Base-by-base conservation (phyloP, 2,329 filamentous ascomycete genomes). In the Fusarium agapanthi region DNA sequence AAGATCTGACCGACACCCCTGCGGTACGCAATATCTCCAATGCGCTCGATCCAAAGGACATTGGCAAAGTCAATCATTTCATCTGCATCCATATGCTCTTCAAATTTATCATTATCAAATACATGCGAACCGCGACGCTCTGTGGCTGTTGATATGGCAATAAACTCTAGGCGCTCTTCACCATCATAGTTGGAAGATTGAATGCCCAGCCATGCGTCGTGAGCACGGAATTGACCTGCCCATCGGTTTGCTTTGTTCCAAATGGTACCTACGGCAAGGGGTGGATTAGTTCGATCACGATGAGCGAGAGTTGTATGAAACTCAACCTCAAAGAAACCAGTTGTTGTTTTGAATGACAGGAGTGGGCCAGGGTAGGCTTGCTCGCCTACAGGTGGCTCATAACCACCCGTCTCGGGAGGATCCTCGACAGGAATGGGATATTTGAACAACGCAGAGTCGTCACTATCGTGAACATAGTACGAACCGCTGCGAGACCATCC, bases 181-280 rank as follows among this genome's bases (percentile, higher is more conserved):
- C 83, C 83, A 12, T 83, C 83, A 61, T 85, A 83, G 74, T 85
- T 86, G 66, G 83, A 84, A n/a, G 82, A 81, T 72, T 85, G 83
- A 10, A 85, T 74, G 14, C 84, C 84, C 41, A 86, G 73, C 84
- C 84, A 86, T 38, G 80, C 80, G 57, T 85, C 84, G 69, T 86
- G 84, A n/a, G 83, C 80, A 43, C 83, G 80, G 40, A 85, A 80
- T 53, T 82, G 80, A 34, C 84, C 84, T n/a, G 83, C 77, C 83
- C 83, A 85, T 37, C 77, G 76, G 45, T 80, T 78, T 6, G 74
- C 72, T 44, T 75, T 80, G 57, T 78, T 76, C 79, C 81, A 83
- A 70, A 86, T 83, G 59, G 83, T 84, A 32, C 84, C 84, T 24
- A 85, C 79, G 9, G 83, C 84, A 24, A 85, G 78, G 6, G 82